phyloP scores from a whole-genome alignment of 2,329 filamentous ascomycete genomes.

The Pseudocercospora cruenta region DNA sequence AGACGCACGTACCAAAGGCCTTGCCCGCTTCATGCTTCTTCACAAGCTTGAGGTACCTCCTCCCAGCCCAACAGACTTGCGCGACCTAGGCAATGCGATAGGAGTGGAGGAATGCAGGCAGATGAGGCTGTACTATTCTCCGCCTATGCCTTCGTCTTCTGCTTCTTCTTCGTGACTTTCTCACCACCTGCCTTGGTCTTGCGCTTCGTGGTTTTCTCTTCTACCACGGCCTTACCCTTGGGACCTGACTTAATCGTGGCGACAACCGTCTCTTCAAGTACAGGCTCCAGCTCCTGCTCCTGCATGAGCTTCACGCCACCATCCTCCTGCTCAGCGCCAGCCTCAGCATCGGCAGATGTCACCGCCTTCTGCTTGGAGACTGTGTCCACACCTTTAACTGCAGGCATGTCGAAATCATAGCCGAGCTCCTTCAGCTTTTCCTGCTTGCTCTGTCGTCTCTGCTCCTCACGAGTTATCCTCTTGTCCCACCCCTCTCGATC shows the following conservation, averaged over 20 bases:
- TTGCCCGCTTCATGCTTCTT: neutral
- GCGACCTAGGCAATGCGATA: no score
- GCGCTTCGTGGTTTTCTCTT: slow-evolving; percentile 27
- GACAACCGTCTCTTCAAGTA: slow-evolving; percentile 20
- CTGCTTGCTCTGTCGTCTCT: slow-evolving; percentile 68
- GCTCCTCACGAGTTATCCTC: slow-evolving; percentile 73
- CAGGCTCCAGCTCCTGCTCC: slow-evolving; percentile 13
- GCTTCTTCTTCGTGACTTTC: slow-evolving; percentile 25
- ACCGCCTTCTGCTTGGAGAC: slow-evolving; percentile 49
- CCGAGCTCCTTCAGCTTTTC: slow-evolving; percentile 78
- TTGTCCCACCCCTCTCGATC: slow-evolving; percentile 77
- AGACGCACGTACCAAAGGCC: neutral
- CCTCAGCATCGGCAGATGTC: slow-evolving; percentile 30
- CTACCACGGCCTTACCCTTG: slow-evolving; percentile 10
- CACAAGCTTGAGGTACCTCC: neutral
- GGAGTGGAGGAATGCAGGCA: no score
- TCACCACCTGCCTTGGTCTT: slow-evolving; percentile 23
- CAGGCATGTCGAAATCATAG: slow-evolving; percentile 79
- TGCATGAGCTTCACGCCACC: slow-evolving; percentile 27
- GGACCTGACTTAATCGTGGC: slow-evolving; percentile 15
- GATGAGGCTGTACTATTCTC: neutral
- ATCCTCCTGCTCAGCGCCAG: slow-evolving; percentile 38
- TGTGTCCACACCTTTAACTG: slow-evolving; percentile 66
- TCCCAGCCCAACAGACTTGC: neutral
- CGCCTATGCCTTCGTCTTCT: slow-evolving; percentile 22